Base-by-base conservation (phyloP, 371 early-diverging fungal genomes). In the Blakeslea trispora region DNA sequence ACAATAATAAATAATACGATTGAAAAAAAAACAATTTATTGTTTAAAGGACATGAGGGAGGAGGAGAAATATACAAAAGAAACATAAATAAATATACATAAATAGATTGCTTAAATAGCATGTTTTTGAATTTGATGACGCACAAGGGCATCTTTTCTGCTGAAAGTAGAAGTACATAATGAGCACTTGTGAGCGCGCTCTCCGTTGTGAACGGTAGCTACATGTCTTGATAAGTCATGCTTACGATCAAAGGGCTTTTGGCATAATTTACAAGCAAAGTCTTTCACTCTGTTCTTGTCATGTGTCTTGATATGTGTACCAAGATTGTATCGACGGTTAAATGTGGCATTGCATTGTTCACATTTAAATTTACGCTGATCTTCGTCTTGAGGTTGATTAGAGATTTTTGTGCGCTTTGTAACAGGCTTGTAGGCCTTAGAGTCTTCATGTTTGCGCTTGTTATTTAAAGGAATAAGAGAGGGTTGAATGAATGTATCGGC, bases 141-240 rank as follows among this genome's bases (percentile, higher is more conserved):
- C 39, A 69, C 69, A 35, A 90, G 67, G 7, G 87, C 89, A 71
- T 91, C 91, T 53, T 76, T 71, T 15, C 91, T 71, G 44, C 80
- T 74, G 66, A 87, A 91, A 17, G 69, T 66, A 59, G 73, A 71
- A 45, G 70, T 71, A 67, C 89, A 89, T 9, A 31, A 53, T 14
- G 63, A 28, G 59, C 91, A 91, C 23, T 47, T 52, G 64, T 71
- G 74, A 19, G 74, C 62, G 17, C 83, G 75, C 63, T 81, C 78
- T 17, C 74, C 73, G 28, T 74, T 64, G 53, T 88, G 89, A 21
- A 84, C 86, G 5, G 83, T 79, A 13, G 74, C 75, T 31, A 78
- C 59, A 60, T 93, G 92, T 19, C 94, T 78, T 60, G 86, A 84
- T 45, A 89, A 69, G 63, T 94, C 88, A 46, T 87, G 82, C 44